phyloP scores from a whole-genome alignment of 129 eudicot species.

The Scalesia atractyloides region DNA sequence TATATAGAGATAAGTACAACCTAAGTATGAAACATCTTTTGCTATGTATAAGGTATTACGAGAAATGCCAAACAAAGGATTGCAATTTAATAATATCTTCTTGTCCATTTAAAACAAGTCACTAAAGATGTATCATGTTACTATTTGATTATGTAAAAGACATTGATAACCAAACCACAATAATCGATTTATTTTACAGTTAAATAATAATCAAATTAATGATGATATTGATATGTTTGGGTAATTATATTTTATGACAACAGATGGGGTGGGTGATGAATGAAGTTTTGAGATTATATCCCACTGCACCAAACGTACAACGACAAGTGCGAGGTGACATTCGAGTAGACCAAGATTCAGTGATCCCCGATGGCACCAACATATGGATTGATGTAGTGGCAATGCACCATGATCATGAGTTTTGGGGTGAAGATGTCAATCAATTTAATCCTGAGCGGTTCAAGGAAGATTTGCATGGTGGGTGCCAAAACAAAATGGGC shows the following conservation, averaged over 20 bases:
- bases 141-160: neutral
- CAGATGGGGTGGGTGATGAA: constrained; percentile 99
- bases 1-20: neutral
- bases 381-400: constrained; percentile 89
- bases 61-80: constrained; percentile 1
- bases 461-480: constrained; percentile 55
- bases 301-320: constrained; percentile 85
- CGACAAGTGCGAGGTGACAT: constrained; percentile 82
- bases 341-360: constrained; percentile 46
- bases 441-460: constrained; percentile 89
- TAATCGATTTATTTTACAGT: neutral
- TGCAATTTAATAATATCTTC: constrained; percentile 1
- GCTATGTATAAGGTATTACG: neutral
- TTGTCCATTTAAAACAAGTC: constrained; percentile 25
- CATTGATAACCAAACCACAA: too few relatives aligned
- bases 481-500: constrained; percentile 91
- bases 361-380: constrained; percentile 89
- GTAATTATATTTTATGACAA: constrained; percentile 5
- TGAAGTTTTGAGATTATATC: constrained; percentile 74
- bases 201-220: neutral
- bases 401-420: constrained; percentile 75
- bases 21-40: neutral
- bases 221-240: neutral
- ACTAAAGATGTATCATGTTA: neutral
- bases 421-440: constrained; percentile 82